phyloP scores from a whole-genome alignment of 192 early-diverging fungal genomes.

The Borealophlyctis nickersoniae region DNA sequence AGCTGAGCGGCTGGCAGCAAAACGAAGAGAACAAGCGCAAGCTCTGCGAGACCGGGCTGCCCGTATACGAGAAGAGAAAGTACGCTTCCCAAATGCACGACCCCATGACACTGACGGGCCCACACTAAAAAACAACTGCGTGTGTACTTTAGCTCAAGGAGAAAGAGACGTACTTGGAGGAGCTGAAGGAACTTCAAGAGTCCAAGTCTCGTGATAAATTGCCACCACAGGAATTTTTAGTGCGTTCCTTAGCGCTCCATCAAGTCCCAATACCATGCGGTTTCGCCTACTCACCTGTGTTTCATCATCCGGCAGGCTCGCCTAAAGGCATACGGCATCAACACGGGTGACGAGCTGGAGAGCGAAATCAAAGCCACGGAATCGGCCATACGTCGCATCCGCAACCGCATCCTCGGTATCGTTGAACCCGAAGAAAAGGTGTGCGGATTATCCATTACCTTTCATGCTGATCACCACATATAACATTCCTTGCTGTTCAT shows the following conservation, averaged over 20 bases:
- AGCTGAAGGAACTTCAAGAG: constrained; percentile 41
- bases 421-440: constrained; percentile 73
- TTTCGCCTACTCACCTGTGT: too few species aligned
- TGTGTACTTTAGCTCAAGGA: constrained; percentile 63
- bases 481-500: not conserved
- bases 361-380: constrained; percentile 69
- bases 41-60: constrained; percentile 79
- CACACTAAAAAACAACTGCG: too few species aligned
- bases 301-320: too few species aligned
- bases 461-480: too few species aligned
- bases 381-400: constrained; percentile 61
- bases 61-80: constrained; percentile 78
- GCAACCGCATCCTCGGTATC: constrained; percentile 78
- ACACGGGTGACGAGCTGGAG: constrained; percentile 70
- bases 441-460: too few species aligned
- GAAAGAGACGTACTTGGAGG: constrained; percentile 66
- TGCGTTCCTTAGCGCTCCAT: too few species aligned
- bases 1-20: constrained; percentile 14
- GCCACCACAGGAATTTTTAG: too few species aligned
- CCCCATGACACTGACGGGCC: not conserved
- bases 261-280: too few species aligned
- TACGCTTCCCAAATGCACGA: too few species aligned
- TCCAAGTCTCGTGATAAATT: too few species aligned
- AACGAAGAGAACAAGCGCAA: constrained; percentile 41
- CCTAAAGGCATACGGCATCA: constrained; percentile 62